phyloP scores from a whole-genome alignment of 768 basidiomycete genomes.

The Psilocybe cubensis region DNA sequence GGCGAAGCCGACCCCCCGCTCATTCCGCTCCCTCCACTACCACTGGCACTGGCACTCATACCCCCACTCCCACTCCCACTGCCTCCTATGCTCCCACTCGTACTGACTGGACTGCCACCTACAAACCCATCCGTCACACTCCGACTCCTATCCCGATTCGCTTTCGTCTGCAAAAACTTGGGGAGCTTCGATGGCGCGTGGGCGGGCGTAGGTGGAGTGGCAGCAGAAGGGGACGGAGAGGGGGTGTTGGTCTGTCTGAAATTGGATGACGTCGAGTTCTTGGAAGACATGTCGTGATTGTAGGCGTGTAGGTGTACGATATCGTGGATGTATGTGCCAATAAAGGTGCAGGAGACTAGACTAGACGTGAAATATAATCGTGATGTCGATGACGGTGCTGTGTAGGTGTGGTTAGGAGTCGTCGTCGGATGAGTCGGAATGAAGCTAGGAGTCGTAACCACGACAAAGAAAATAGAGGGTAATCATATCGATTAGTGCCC shows the following conservation, averaged over 20 bases:
- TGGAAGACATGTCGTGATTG: conserved; percentile 43
- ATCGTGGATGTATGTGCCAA: neutral
- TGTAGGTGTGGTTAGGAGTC: too few species aligned
- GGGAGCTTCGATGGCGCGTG: conserved; percentile 57
- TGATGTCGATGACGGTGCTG: too few species aligned
- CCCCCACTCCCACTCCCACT: too few species aligned
- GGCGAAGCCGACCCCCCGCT: conserved; percentile 32
- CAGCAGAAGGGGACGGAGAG: conserved; percentile 23
- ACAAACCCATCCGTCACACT: conserved; percentile 45
- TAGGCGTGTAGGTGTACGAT: neutral
- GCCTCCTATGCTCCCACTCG: too few species aligned
- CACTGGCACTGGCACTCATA: too few species aligned
- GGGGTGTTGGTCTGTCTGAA: conserved; percentile 38
- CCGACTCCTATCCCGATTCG: conserved; percentile 59
- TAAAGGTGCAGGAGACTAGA: too few species aligned
- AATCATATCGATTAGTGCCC: too few species aligned
- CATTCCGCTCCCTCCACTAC: too few species aligned
- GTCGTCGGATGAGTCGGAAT: too few species aligned
- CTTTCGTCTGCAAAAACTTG: conserved; percentile 69
- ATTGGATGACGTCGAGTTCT: conserved; percentile 25
- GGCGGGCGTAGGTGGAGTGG: conserved; percentile 36
- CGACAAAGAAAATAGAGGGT: too few species aligned
- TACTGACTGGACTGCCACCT: conserved; percentile 44
- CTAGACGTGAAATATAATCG: too few species aligned
- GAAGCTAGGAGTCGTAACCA: too few species aligned